Evolutionary conservation across 2,329 filamentous ascomycete species (phyloP), one percentile per base, ranked within the genome.

Genomic region (Botryosphaeria dothidea): DNA sequence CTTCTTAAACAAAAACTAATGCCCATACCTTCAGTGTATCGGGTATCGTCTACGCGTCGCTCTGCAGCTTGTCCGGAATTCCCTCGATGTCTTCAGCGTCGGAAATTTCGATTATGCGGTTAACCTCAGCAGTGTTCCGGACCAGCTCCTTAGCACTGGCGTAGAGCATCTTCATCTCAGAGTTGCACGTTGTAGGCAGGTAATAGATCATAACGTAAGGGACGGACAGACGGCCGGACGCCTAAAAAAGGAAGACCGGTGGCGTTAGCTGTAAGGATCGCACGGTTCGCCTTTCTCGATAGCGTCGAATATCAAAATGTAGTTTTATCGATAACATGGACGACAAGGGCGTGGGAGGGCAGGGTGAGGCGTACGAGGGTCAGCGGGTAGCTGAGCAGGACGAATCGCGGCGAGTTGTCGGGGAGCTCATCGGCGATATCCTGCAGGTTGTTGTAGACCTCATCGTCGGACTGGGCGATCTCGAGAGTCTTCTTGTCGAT

Each of bases 121-220:
- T 90, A n/a, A 93, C 93, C 81, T 97, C 93, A 66, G 92, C 92
- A 63, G 92, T 96, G 74, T 92, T 96, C 69, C 93, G 88, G 90
- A 98, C 93, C 77, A 98, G 80, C 81, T 99, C 95, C 80, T 97
- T 97, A 48, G 95, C 95, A 43, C 93, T 91, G 31, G 95, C 95
- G 77, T 98, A 99, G 75, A 95, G 82, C 95, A 98, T 98, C 70
- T 92, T 88, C 74, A 91, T 83, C 74, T 93, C 91, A 70, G 85
- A 87, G 77, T 96, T 97, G 81, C 92, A 95, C 56, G 94, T 97
- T 60, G 90, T 90, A 7, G 95, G 95, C 23, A 98, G 88, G 81
- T 97, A 98, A 83, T 96, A 97, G 23, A 99, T 81, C 76, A 98
- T 87, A 52, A 97, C 92, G 77, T 99, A 99, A 9, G 95, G 95